A percentile compares a stretch with the other conserved stretches of the same genome.
phyloP scores from a whole-genome alignment of 495 filamentous ascomycete genomes.

The Thermothielavioides terrestris region DNA sequence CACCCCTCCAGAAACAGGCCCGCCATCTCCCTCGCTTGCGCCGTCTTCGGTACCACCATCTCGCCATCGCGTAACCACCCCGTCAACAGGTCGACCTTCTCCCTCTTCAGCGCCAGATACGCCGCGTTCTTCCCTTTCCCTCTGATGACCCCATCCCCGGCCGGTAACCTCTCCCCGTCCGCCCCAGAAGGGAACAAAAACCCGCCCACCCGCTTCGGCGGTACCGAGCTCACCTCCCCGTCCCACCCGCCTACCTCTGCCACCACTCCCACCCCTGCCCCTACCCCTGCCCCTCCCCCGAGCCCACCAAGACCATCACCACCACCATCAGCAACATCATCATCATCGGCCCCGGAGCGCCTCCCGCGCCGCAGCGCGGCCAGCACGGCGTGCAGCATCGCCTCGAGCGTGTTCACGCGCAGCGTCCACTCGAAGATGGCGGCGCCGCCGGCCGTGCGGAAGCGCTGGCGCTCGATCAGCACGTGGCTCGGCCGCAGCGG shows the following conservation, averaged over 20 bases:
- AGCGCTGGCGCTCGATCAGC: conserved; percentile 86
- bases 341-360: no score
- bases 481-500: conserved; percentile 55
- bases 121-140: conserved; percentile 6
- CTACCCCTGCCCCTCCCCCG: not conserved
- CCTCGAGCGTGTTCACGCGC: conserved; percentile 81
- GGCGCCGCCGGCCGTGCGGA: conserved; percentile 54
- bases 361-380: conserved; percentile 42
- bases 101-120: conserved; percentile 41
- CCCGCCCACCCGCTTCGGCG: conserved; percentile 31
- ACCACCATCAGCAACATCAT: no score
- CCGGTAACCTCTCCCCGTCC: conserved; percentile 19
- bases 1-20: conserved; percentile 41
- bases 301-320: no score
- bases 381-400: conserved; percentile 77
- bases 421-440: conserved; percentile 83
- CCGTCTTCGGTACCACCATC: conserved; percentile 28
- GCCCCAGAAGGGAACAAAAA: conserved; percentile 26
- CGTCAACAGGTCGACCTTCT: conserved; percentile 58
- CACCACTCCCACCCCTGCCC: conserved; percentile 30
- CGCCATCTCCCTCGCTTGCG: conserved; percentile 31
- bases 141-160: no score
- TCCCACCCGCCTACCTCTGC: no score
- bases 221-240: conserved; percentile 29
- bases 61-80: conserved; percentile 39